Percentiles rank a stretch among this genome's conserved stretches.
Conservation (phyloP, 805 yeast species). For the Candida morakotiae region DNA sequence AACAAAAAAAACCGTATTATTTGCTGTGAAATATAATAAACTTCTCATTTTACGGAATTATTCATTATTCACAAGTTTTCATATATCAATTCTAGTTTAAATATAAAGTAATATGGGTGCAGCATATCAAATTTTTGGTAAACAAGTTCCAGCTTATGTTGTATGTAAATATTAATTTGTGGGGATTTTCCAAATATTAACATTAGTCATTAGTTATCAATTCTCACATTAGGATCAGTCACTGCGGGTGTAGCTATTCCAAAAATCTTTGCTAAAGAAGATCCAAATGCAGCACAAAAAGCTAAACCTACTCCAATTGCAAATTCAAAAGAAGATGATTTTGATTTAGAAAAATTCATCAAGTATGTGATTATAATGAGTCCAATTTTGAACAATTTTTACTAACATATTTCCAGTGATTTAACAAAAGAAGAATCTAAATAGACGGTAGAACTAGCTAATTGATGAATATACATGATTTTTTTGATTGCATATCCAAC, state of each 20-base stretch:
- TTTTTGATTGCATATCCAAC: no score
- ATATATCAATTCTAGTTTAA: no score
- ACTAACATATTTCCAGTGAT: constrained; percentile 30
- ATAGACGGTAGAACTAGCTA: constrained; percentile 9
- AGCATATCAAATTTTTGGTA: constrained; percentile 41
- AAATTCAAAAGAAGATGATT: constrained; percentile 34
- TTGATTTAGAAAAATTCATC: constrained; percentile 40
- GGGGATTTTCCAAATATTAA: not conserved
- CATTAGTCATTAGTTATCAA: constrained; percentile 28
- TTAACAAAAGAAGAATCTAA: constrained; percentile 39
- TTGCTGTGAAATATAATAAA: constrained; percentile 1
- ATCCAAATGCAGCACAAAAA: constrained; percentile 8
- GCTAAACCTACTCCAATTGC: constrained; percentile 28
- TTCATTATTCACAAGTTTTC: no score
- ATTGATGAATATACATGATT: no score
- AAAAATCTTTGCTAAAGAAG: constrained; percentile 15
- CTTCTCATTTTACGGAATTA: no score
- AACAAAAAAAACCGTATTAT: not conserved
- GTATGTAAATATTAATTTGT: constrained; percentile 24
- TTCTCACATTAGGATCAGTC: constrained; percentile 37
- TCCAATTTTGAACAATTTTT: not conserved
- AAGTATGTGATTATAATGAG: constrained; percentile 28
- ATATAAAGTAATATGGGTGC: constrained; percentile 29
- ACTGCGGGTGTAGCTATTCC: constrained; percentile 38
- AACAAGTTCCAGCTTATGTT: constrained; percentile 42